A percentile compares a stretch with the other conserved stretches of the same genome.
These are phyloP conservation scores for Aspergillus sp. DNA, from an alignment of 2,329 filamentous ascomycete genomes.

Conservation along the genomic window DNA sequence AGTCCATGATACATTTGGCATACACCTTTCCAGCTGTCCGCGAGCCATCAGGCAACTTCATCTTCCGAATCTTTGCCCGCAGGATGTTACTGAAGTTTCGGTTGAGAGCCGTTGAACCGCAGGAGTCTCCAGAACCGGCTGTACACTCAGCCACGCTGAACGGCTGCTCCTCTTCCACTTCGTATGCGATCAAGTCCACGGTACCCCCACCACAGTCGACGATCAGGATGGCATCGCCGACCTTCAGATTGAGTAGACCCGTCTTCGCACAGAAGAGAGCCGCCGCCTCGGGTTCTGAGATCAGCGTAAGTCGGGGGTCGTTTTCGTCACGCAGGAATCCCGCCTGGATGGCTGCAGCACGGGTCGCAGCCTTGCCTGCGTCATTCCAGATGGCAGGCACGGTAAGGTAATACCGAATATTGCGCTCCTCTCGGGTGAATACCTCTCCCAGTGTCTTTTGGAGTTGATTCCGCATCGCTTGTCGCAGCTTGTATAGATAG, in stretches of 20 bases:
- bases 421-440: constrained; percentile 95
- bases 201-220: constrained; percentile 98
- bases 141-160: constrained; percentile 97
- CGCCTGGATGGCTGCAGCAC: constrained; percentile 92
- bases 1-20: constrained; percentile 99
- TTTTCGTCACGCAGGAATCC: constrained; percentile 96
- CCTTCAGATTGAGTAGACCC: constrained; percentile 88
- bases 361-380: constrained; percentile 92
- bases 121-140: constrained; percentile 92
- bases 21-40: constrained; percentile 98
- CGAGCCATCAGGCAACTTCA: constrained; percentile 95
- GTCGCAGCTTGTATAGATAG: constrained; percentile 95
- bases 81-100: constrained; percentile 98
- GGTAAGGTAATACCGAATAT: constrained; percentile 95
- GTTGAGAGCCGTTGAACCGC: constrained; percentile 95
- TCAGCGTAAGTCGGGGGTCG: constrained; percentile 87
- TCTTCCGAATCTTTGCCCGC: constrained; percentile 95
- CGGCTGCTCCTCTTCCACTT: constrained; percentile 94
- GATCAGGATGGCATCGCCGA: constrained; percentile 97
- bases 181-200: constrained; percentile 97
- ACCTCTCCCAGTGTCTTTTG: constrained; percentile 97
- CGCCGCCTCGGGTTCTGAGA: constrained; percentile 94
- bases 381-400: constrained; percentile 99
- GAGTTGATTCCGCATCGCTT: constrained; percentile 91
- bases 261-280: constrained; percentile 98